These are phyloP conservation scores for Ogataea henricii DNA, from an alignment of 805 yeast genomes.

Conservation along the genomic window DNA sequence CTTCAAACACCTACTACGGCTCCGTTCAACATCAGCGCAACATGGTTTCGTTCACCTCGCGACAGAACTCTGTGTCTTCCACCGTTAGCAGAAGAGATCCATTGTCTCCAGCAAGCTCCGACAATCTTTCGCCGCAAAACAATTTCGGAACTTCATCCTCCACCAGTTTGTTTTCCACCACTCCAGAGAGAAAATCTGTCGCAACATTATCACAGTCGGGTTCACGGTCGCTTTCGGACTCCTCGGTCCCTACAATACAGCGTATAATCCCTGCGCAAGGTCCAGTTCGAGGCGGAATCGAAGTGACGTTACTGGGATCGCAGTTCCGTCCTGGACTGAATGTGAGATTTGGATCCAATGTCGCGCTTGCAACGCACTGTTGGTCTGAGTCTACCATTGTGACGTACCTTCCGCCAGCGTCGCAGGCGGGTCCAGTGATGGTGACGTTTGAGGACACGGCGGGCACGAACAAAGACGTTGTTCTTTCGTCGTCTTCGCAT, in stretches of 20 bases:
- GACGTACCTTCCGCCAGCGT: constrained; percentile 90
- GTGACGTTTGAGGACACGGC: constrained; percentile 63
- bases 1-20: constrained; percentile 29
- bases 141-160: constrained; percentile 32
- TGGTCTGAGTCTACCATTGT: constrained; percentile 96
- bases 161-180: constrained; percentile 33
- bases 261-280: constrained; percentile 95
- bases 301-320: constrained; percentile 85
- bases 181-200: constrained; percentile 33
- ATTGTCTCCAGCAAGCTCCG: constrained; percentile 35
- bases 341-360: constrained; percentile 84
- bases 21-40: constrained; percentile 29
- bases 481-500: constrained; percentile 34
- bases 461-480: constrained; percentile 16
- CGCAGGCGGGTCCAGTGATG: constrained; percentile 85
- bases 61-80: constrained; percentile 24
- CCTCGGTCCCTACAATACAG: constrained; percentile 70
- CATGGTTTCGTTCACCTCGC: constrained; percentile 13
- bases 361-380: constrained; percentile 84
- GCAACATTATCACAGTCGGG: constrained; percentile 5
- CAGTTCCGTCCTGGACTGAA: constrained; percentile 81
- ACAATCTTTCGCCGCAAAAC: constrained; percentile 35
- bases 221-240: constrained; percentile 1
- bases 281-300: constrained; percentile 94
- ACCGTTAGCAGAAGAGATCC: constrained; percentile 29